phyloP scores from a whole-genome alignment of 83 land plant species.

The Isoetes engelmannii region DNA sequence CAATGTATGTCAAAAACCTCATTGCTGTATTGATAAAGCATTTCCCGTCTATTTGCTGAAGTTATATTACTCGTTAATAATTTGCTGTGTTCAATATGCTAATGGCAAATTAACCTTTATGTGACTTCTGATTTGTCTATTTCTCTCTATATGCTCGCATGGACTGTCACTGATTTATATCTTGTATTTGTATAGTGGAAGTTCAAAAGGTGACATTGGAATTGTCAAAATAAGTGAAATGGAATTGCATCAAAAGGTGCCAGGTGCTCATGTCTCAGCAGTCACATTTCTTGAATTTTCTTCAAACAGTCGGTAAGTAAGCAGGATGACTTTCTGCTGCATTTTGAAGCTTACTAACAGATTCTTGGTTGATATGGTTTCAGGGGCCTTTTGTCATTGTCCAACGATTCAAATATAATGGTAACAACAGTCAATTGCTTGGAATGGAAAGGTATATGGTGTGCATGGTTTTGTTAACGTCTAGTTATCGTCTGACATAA shows the following conservation, averaged over 20 bases:
- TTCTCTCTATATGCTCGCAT: neutral
- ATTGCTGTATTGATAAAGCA: neutral
- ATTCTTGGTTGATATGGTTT: constrained; percentile 5
- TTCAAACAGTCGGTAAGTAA: constrained; percentile 13
- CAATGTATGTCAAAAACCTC: constrained; percentile 10
- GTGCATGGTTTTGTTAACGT: constrained; percentile 5
- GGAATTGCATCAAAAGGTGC: neutral
- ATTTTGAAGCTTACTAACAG: neutral
- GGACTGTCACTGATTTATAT: too few relatives aligned
- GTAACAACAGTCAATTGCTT: constrained; percentile 47
- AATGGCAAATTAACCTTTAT: neutral
- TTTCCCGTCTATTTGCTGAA: neutral
- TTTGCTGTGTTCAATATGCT: neutral
- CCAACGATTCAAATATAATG: constrained; percentile 46
- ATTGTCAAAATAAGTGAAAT: constrained; percentile 8
- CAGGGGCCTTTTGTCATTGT: constrained; percentile 62
- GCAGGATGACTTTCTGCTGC: neutral
- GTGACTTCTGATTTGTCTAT: neutral
- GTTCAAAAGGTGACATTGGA: neutral
- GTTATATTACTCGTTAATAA: neutral
- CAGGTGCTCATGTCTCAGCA: constrained; percentile 1
- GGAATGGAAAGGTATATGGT: constrained; percentile 69
- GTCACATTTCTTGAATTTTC: constrained; percentile 9
- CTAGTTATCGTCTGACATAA: neutral
- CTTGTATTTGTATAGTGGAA: constrained; percentile 8